These are phyloP conservation scores for Prunus salicina DNA, from an alignment of 306 rosid genomes.

Conservation along the genomic window DNA sequence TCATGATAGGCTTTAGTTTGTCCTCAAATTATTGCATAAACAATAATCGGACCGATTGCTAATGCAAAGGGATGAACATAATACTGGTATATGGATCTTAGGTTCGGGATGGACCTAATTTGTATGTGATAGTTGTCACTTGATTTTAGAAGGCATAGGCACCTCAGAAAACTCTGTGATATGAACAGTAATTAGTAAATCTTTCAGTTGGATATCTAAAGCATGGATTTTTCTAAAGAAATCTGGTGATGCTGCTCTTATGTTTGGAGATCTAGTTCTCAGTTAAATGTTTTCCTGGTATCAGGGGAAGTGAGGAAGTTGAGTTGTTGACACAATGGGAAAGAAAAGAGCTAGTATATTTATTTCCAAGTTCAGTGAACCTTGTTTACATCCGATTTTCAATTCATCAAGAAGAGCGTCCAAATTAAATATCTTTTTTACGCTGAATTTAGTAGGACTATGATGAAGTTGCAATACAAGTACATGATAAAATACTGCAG, in stretches of 20 bases:
- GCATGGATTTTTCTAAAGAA: not conserved
- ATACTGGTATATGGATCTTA: not conserved
- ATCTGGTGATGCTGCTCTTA: not conserved
- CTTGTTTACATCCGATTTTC: not conserved
- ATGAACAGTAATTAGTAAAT: not conserved
- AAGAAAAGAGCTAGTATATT: not conserved
- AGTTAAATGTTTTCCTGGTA: not conserved
- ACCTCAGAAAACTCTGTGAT: not conserved
- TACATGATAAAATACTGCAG: not conserved
- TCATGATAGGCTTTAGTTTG: not conserved
- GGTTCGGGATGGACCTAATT: not conserved
- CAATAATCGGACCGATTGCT: not conserved
- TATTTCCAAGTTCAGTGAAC: not conserved
- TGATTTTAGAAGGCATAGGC: not conserved
- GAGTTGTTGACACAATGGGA: not conserved
- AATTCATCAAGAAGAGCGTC: not conserved
- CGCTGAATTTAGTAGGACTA: not conserved
- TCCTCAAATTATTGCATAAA: not conserved
- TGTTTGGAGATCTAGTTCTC: not conserved
- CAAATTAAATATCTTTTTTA: not conserved
- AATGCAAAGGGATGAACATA: not conserved
- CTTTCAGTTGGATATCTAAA: not conserved
- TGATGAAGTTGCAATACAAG: not conserved
- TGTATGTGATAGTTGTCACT: not conserved
- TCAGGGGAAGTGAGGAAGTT: not conserved